Evolutionary conservation across 2,329 filamentous ascomycete species (phyloP).

Genomic region (Paecilomyces formosus): DNA sequence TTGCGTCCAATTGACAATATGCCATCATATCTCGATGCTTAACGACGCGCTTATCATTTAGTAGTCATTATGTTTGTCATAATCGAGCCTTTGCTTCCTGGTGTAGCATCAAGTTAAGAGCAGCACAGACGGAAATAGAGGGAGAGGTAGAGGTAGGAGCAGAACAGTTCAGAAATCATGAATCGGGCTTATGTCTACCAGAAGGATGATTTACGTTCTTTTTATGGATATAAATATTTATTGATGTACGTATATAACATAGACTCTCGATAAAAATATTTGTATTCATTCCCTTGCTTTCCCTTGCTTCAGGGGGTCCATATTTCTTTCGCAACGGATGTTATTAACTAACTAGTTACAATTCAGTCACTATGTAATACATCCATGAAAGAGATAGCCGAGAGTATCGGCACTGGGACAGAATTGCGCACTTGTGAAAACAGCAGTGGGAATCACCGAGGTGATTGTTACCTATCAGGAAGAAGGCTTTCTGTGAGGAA

Average conservation of each 20-base stretch:
- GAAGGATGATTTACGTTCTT: no score
- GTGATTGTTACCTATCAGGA: background rate
- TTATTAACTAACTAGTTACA: no score
- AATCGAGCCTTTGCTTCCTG: no score
- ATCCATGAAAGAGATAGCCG: background rate
- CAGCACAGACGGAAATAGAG: no score
- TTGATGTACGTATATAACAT: no score
- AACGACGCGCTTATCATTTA: background rate
- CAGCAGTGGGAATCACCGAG: background rate
- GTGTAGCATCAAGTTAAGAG: no score
- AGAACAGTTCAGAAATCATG: no score
- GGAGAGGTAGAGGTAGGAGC: no score
- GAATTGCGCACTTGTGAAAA: background rate
- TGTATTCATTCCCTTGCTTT: no score
- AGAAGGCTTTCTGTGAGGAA: background rate
- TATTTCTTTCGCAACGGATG: background rate
- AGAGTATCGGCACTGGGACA: background rate
- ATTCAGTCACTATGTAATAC: background rate
- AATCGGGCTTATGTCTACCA: no score
- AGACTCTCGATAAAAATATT: no score
- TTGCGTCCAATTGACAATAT: background rate
- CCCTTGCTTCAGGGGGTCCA: background rate
- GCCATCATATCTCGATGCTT: background rate
- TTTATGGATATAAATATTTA: no score
- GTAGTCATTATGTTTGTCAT: background rate